Percentiles rank a stretch among this genome's conserved stretches.
Evolutionary conservation across 148 eudicot species (phyloP).

Genomic region (Linanthus parryae): DNA sequence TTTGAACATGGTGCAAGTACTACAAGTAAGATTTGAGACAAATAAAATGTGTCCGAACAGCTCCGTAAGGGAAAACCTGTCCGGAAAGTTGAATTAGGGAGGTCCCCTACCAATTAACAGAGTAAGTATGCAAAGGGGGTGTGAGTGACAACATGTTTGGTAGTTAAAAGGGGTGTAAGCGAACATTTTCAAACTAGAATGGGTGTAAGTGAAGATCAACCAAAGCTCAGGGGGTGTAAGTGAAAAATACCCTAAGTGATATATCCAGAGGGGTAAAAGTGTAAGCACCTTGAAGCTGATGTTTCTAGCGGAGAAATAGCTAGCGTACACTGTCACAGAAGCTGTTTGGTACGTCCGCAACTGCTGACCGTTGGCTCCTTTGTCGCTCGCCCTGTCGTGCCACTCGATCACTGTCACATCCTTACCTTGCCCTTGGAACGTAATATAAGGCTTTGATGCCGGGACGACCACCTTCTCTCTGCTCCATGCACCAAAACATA

Average conservation of each 20-base stretch:
- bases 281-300: slow-evolving; percentile 67
- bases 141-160: no score
- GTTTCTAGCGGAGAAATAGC: slow-evolving; percentile 77
- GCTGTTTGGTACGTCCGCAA: slow-evolving; percentile 91
- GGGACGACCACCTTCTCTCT: slow-evolving; percentile 94
- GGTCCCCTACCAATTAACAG: no score
- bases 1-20: no score
- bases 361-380: slow-evolving; percentile 80
- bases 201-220: no score
- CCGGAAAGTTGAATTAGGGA: no score
- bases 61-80: no score
- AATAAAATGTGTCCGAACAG: no score
- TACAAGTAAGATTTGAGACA: no score
- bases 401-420: slow-evolving; percentile 78
- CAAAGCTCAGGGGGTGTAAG: no score
- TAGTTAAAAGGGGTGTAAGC: no score
- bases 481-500: slow-evolving; percentile 11
- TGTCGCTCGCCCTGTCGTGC: slow-evolving; percentile 88
- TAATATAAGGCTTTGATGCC: slow-evolving; percentile 68
- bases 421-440: slow-evolving; percentile 81
- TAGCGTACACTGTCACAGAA: slow-evolving; percentile 74
- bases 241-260: background rate
- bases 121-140: no score
- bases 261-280: background rate
- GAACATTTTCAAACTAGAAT: no score